Evolutionary conservation across 192 early-diverging fungal species (phyloP), one percentile per base, ranked within the genome.

Genomic region (Coemansia asiatica): DNA sequence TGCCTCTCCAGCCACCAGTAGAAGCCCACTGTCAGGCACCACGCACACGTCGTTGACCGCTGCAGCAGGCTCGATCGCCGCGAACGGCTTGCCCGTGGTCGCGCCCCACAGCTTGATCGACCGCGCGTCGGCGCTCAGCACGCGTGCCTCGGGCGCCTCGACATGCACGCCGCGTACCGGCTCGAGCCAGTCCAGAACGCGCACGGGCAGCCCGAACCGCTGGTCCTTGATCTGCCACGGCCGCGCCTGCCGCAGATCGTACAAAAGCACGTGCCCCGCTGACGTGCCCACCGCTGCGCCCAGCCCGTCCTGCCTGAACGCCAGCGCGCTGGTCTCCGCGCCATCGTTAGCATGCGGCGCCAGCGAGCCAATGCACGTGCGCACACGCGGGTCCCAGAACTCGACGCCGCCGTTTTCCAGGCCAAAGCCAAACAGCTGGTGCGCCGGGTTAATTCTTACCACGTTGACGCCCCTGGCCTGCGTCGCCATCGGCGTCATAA

Each of bases 81-180:
- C 96, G 64, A 95, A 95, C 35, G 89, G 83, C 53, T 88, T 85
- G 60, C 97, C 97, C 19, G 85, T 86, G 16, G 90, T 76, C 54
- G 88, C 87, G 64, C 93, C 87, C 97, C 97, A 99, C 21, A 99
- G 89, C 74, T 96, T 96, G 68, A 97, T 88, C 71, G 93, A 92
- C 63, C 94, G 92, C 22, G 89, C 74, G 82, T 97, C 95, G 10
- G 95, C 88, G 21, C 90, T 92, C 55, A 96, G 85, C 10, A 97
- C 82, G 6, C 58, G 58, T 40, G 58, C 58, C 73, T 94, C 94
- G 33, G 80, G 77, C 44, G 81, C 85, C 31, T 83, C 85, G 16
- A 54, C 57, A 19, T 61, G 73, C 21, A 82, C 57, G 23, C 60
- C 60, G 12, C 55, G 40, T 6, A 35, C 18, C 4, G 82, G 76